Evolutionary conservation across 441 rosid species (phyloP).

Genomic region (Codiaeum variegatum): DNA sequence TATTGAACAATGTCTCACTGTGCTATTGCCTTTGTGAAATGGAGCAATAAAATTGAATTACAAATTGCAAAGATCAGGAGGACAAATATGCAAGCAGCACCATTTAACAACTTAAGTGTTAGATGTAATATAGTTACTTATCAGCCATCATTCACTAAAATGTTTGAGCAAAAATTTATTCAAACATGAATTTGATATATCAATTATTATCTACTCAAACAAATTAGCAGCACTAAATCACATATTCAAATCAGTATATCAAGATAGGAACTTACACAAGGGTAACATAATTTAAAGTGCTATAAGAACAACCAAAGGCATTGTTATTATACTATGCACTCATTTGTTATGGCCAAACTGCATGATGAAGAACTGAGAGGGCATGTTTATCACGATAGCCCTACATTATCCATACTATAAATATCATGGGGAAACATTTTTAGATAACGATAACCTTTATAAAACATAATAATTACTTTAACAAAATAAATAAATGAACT

Average conservation of each 20-base stretch:
- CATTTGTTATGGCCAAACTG: not conserved
- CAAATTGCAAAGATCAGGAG: not conserved
- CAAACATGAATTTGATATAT: too few species aligned
- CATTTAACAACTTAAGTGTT: not conserved
- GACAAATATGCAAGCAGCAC: not conserved
- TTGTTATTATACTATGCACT: not conserved
- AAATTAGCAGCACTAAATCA: not conserved
- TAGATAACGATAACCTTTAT: too few species aligned
- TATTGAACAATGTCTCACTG: not conserved
- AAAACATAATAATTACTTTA: too few species aligned
- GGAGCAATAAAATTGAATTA: not conserved
- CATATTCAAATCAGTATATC: not conserved
- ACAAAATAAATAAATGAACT: too few species aligned
- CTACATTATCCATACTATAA: too few species aligned
- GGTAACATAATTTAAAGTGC: not conserved
- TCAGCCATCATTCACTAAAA: not conserved
- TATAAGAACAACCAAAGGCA: not conserved
- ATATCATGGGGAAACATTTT: too few species aligned
- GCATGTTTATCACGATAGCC: too few species aligned
- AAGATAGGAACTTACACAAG: not conserved
- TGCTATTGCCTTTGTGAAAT: not conserved
- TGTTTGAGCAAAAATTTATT: too few species aligned
- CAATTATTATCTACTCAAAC: too few species aligned
- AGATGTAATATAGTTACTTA: not conserved
- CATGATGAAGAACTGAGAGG: not conserved